Conservation (phyloP, 2,329 filamentous ascomycete genomes). For the Colletotrichum horii region DNA sequence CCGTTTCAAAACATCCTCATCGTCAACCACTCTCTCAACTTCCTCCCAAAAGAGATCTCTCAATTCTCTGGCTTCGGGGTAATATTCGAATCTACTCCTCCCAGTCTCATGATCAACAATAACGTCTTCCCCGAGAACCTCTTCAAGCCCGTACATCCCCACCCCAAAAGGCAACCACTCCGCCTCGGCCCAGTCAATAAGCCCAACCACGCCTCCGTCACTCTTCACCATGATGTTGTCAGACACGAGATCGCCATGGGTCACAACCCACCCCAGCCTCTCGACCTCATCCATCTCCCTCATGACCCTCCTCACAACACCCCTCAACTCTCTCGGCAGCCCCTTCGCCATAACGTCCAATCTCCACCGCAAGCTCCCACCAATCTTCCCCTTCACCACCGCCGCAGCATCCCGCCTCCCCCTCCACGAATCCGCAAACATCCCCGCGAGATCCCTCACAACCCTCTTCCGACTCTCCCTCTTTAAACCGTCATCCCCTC, state of each 20-base stretch:
- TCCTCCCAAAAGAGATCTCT: constrained; percentile 55
- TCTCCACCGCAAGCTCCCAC: constrained; percentile 44
- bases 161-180: constrained; percentile 66
- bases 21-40: constrained; percentile 36
- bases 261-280: constrained; percentile 58
- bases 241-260: constrained; percentile 65
- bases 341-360: constrained; percentile 37
- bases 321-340: constrained; percentile 37
- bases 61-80: constrained; percentile 44
- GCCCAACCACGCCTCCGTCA: constrained; percentile 43
- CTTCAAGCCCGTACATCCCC: constrained; percentile 65
- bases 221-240: constrained; percentile 60
- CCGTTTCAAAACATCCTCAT: constrained; percentile 31
- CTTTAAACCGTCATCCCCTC: neutral
- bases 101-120: neutral
- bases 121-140: constrained; percentile 56
- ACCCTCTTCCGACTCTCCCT: constrained; percentile 30
- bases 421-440: constrained; percentile 44
- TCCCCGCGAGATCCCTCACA: constrained; percentile 44
- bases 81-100: constrained; percentile 46
- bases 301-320: constrained; percentile 28
- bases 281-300: constrained; percentile 39
- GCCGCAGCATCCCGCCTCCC: constrained; percentile 12
- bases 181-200: constrained; percentile 71
- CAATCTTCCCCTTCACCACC: constrained; percentile 38